Percentiles rank a stretch among this genome's conserved stretches.
These are phyloP conservation scores for Diaporthe sp. DNA, from an alignment of 2,329 filamentous ascomycete genomes.

Conservation along the genomic window DNA sequence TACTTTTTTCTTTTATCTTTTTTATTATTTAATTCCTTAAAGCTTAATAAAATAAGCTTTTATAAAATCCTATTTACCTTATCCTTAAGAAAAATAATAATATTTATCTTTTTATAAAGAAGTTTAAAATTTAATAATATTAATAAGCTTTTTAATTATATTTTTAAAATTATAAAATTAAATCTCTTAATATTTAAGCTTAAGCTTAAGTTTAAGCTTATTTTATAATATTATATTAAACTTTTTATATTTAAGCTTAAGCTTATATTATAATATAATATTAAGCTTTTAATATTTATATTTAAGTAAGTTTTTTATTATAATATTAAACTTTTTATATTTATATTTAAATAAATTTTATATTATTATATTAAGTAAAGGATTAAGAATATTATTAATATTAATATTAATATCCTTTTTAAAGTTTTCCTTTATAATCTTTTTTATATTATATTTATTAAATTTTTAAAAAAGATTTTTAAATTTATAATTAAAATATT, in stretches of 20 bases:
- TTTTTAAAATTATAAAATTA: neutral
- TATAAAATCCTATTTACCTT: neutral
- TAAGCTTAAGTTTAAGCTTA: too few species aligned
- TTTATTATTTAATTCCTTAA: neutral
- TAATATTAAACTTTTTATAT: neutral
- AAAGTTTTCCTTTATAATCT: neutral
- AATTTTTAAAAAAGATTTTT: neutral
- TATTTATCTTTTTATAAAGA: neutral
- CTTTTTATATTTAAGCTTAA: neutral
- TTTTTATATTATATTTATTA: neutral
- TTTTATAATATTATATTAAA: too few species aligned
- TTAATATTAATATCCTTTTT: neutral
- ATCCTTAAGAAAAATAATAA: neutral
- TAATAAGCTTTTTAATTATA: neutral
- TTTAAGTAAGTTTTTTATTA: neutral
- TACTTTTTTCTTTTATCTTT: neutral
- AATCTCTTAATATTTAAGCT: too few species aligned
- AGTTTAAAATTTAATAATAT: neutral
- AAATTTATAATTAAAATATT: neutral
- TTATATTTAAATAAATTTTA: neutral
- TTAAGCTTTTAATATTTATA: neutral
- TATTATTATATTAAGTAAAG: neutral
- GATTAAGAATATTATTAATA: neutral
- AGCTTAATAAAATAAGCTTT: neutral
- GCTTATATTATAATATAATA: neutral